Conservation (phyloP, 225 moss, liverwort and hornwort genomes). For the Climacium dendroides region DNA sequence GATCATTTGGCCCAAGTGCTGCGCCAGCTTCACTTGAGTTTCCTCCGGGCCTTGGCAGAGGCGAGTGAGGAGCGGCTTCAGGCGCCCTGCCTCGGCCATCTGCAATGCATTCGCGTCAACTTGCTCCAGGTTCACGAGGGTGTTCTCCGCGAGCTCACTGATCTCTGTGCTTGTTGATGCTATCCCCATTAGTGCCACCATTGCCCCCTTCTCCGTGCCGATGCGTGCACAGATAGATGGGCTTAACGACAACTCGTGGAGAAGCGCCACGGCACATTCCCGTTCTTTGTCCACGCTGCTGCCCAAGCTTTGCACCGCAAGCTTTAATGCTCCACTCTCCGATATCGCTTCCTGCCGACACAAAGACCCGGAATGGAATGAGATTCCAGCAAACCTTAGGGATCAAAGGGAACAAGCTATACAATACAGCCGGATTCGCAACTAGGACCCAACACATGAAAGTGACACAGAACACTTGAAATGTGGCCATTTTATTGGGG, state of each 20-base stretch:
- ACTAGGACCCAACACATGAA: not conserved
- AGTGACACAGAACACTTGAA: not conserved
- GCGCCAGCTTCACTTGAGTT: conserved; percentile 30
- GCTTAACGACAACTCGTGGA: conserved; percentile 20
- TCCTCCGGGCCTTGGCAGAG: conserved; percentile 40
- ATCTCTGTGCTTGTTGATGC: conserved; percentile 3
- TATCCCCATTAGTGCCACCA: conserved; percentile 14
- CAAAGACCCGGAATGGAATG: not conserved
- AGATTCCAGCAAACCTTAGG: not conserved
- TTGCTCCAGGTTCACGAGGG: conserved; percentile 35
- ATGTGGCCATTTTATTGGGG: not conserved
- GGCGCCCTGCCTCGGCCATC: conserved; percentile 43
- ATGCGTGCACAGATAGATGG: conserved; percentile 6
- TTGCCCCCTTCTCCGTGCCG: conserved; percentile 26
- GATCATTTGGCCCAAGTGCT: conserved; percentile 39
- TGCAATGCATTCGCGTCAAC: conserved; percentile 22
- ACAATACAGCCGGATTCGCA: not conserved
- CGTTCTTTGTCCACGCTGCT: conserved; percentile 30
- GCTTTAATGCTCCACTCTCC: conserved; percentile 23
- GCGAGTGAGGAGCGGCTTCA: conserved; percentile 28
- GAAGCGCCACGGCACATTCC: conserved; percentile 19
- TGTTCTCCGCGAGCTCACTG: conserved; percentile 9
- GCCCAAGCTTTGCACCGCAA: conserved; percentile 30
- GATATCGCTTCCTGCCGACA: conserved; percentile 9
- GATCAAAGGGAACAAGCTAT: not conserved